phyloP scores from a whole-genome alignment of 305 asterid species.

The Andrographis paniculata region DNA sequence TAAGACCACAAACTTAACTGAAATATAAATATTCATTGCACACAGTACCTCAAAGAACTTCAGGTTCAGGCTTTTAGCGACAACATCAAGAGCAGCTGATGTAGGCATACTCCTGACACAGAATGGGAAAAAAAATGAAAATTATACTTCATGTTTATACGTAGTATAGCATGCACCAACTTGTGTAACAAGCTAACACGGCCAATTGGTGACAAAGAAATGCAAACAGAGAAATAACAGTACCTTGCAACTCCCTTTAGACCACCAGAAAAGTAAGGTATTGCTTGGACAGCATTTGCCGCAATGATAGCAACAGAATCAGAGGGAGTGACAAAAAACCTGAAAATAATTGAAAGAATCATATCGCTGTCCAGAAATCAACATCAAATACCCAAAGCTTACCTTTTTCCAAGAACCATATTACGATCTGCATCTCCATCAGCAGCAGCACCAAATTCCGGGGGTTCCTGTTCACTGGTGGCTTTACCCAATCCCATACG shows the following conservation, averaged over 20 bases:
- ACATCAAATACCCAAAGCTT: slow-evolving; percentile 4
- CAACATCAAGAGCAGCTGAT: slow-evolving; percentile 98
- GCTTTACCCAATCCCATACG: slow-evolving; percentile 91
- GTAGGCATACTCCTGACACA: slow-evolving; percentile 97
- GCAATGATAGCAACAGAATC: slow-evolving; percentile 93
- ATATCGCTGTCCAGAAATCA: slow-evolving; percentile 11
- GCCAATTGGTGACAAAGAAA: too few relatives aligned
- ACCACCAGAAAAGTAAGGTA: slow-evolving; percentile 94
- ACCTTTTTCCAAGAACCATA: slow-evolving; percentile 96
- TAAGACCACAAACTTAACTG: slow-evolving; percentile 9
- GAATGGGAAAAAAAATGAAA: slow-evolving; percentile 10
- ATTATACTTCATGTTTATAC: too few relatives aligned
- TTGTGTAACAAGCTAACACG: too few relatives aligned
- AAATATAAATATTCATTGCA: slow-evolving; percentile 6
- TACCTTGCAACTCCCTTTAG: slow-evolving; percentile 99
- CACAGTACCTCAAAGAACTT: slow-evolving; percentile 83
- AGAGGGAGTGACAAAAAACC: slow-evolving; percentile 85
- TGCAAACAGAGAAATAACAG: slow-evolving; percentile 10
- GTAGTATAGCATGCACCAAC: too few relatives aligned
- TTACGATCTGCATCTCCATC: slow-evolving; percentile 99
- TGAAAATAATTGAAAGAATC: slow-evolving; percentile 23
- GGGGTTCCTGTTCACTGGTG: slow-evolving; percentile 58
- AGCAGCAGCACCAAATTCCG: slow-evolving; percentile 99
- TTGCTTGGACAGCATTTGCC: slow-evolving; percentile 87
- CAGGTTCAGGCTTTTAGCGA: slow-evolving; percentile 74